Conservation (phyloP, 768 basidiomycete genomes). For the Pisolithus tinctorius region DNA sequence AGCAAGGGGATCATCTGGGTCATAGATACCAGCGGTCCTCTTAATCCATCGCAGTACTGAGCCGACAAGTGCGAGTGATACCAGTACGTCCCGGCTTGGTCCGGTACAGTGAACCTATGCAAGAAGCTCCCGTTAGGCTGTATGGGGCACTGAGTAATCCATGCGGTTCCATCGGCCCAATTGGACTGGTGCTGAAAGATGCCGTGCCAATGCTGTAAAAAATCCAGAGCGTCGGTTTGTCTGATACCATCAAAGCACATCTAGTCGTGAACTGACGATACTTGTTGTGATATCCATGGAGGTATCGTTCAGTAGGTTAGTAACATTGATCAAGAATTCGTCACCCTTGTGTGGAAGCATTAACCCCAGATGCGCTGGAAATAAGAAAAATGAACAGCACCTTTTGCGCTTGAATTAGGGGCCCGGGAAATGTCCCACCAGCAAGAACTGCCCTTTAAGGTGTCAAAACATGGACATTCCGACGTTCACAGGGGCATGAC, state of each 20-base stretch:
- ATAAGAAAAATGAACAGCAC: too few species aligned
- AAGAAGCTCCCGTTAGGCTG: slow-evolving; percentile 12
- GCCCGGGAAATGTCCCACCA: too few species aligned
- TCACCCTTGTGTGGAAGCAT: not conserved
- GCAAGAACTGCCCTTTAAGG: too few species aligned
- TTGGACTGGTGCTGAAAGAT: slow-evolving; percentile 36
- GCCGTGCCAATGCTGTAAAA: slow-evolving; percentile 52
- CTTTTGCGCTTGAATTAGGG: too few species aligned
- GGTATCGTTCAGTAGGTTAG: slow-evolving; percentile 15
- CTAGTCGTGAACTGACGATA: slow-evolving; percentile 13
- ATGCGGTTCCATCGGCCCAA: slow-evolving; percentile 39
- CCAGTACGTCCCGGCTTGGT: slow-evolving; percentile 26
- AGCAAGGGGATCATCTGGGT: slow-evolving; percentile 33
- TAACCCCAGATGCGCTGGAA: not conserved
- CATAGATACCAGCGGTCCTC: slow-evolving; percentile 35
- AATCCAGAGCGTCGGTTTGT: not conserved
- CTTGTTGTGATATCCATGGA: slow-evolving; percentile 19
- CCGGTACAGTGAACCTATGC: slow-evolving; percentile 14
- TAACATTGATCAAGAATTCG: slow-evolving; percentile 19
- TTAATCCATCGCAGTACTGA: slow-evolving; percentile 29
- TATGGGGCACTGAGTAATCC: slow-evolving; percentile 30
- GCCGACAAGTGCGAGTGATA: slow-evolving; percentile 33
- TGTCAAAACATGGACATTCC: not conserved
- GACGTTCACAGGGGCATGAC: not conserved
- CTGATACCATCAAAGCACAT: too few species aligned